These are phyloP conservation scores for Solanum lycopersicoides DNA, from an alignment of 257 asterid species.

Conservation along the genomic window DNA sequence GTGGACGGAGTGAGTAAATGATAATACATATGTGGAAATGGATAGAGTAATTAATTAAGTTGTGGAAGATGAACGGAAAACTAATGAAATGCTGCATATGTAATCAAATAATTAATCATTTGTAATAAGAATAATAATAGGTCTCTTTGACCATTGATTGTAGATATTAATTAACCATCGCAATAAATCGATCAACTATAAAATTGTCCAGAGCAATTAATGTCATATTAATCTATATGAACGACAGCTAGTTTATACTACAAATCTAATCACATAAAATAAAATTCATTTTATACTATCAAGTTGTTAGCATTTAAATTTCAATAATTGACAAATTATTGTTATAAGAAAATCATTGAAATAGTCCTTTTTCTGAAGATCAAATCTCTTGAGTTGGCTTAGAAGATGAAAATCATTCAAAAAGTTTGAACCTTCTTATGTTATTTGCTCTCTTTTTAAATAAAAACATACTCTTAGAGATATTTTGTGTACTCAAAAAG, in stretches of 20 bases:
- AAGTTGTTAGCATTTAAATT: neutral
- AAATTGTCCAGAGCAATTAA: neutral
- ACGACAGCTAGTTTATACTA: neutral
- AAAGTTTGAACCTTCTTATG: no score
- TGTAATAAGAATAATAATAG: neutral
- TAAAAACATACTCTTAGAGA: no score
- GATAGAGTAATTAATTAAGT: neutral
- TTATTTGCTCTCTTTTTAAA: no score
- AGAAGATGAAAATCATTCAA: no score
- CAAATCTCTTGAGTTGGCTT: no score
- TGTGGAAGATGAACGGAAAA: neutral
- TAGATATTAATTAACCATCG: neutral
- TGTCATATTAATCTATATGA: neutral
- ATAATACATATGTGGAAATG: neutral
- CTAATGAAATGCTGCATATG: neutral
- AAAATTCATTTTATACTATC: neutral
- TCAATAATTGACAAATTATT: no score
- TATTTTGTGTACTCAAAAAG: no score
- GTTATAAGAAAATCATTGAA: no score
- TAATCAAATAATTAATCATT: neutral
- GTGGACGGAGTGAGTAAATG: neutral
- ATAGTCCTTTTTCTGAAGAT: no score
- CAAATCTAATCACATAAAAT: neutral
- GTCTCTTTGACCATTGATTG: neutral
- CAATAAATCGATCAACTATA: neutral